Percentiles rank a stretch among this genome's conserved stretches.
phyloP scores from a whole-genome alignment of 2,329 filamentous ascomycete species.

The Bipolaris zeicola region DNA sequence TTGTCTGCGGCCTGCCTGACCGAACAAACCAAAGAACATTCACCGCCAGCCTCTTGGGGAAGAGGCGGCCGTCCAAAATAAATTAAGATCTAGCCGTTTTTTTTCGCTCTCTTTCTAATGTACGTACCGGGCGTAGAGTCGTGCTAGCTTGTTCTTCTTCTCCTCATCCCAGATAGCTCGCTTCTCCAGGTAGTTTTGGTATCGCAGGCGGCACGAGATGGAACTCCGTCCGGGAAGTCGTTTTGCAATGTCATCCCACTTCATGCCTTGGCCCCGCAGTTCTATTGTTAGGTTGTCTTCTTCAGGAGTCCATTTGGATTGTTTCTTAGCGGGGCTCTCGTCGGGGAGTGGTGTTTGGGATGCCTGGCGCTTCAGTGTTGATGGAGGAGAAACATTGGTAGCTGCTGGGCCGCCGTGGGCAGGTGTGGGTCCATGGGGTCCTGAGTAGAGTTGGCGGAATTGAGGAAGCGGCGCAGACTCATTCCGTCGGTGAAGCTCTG shows the following conservation, averaged over 20 bases:
- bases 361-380: slow-evolving; percentile 45
- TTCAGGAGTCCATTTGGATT: slow-evolving; percentile 94
- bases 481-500: slow-evolving; percentile 46
- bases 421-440: slow-evolving; percentile 46
- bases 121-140: slow-evolving; percentile 87
- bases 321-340: slow-evolving; percentile 54
- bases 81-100: slow-evolving; percentile 3
- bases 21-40: slow-evolving; percentile 11
- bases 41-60: not conserved
- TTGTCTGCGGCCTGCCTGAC: not conserved
- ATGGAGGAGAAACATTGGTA: slow-evolving; percentile 42
- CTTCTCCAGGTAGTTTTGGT: slow-evolving; percentile 95
- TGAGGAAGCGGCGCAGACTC: slow-evolving; percentile 48
- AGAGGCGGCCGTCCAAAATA: not conserved
- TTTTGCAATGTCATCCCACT: slow-evolving; percentile 98
- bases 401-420: slow-evolving; percentile 31
- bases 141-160: slow-evolving; percentile 93
- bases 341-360: slow-evolving; percentile 46
- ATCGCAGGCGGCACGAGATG: slow-evolving; percentile 92
- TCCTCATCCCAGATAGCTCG: slow-evolving; percentile 96
- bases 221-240: slow-evolving; percentile 86
- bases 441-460: slow-evolving; percentile 47
- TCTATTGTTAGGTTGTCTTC: slow-evolving; percentile 95
- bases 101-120: not conserved
- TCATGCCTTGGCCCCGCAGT: slow-evolving; percentile 88